Conservation (phyloP, 805 yeast genomes). For the Candida coquimbonensis region DNA sequence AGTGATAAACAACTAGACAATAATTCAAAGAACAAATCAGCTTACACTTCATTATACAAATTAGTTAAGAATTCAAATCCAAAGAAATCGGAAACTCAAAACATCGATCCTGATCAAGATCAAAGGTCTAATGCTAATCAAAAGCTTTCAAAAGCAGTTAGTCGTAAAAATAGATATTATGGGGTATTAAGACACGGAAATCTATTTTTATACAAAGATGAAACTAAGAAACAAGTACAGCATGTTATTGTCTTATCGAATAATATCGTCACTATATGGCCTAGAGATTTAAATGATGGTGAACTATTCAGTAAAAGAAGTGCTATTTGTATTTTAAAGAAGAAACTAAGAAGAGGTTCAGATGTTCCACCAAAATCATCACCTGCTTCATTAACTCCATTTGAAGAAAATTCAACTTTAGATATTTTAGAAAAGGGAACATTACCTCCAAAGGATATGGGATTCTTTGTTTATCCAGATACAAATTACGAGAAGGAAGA, state of each 20-base stretch:
- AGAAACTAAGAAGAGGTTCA: constrained; percentile 26
- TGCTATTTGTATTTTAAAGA: constrained; percentile 66
- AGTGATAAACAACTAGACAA: constrained; percentile 29
- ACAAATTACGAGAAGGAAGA: constrained; percentile 83
- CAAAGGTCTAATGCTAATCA: constrained; percentile 7
- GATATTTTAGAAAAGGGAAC: constrained; percentile 18
- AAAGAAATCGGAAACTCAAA: constrained; percentile 5
- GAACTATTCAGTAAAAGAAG: constrained; percentile 74
- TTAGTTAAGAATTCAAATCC: constrained; percentile 34
- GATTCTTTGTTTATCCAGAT: constrained; percentile 66
- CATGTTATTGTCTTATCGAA: constrained; percentile 75
- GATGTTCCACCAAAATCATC: constrained; percentile 29
- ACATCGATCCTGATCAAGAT: constrained; percentile 5
- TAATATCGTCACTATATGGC: constrained; percentile 78
- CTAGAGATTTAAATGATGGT: constrained; percentile 65
- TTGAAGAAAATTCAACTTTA: constrained; percentile 12
- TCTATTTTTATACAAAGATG: constrained; percentile 75
- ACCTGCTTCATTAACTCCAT: constrained; percentile 16
- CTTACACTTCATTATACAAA: constrained; percentile 55
- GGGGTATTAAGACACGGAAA: constrained; percentile 83
- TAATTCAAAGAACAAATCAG: constrained; percentile 34
- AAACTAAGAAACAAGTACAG: constrained; percentile 53
- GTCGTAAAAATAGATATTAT: constrained; percentile 54
- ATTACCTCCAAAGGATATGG: constrained; percentile 26
- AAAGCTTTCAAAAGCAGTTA: constrained; percentile 27